A percentile compares a stretch with the other conserved stretches of the same genome.
Evolutionary conservation across 2,329 filamentous ascomycete species (phyloP).

Genomic region (Macroventuria anomochaeta): DNA sequence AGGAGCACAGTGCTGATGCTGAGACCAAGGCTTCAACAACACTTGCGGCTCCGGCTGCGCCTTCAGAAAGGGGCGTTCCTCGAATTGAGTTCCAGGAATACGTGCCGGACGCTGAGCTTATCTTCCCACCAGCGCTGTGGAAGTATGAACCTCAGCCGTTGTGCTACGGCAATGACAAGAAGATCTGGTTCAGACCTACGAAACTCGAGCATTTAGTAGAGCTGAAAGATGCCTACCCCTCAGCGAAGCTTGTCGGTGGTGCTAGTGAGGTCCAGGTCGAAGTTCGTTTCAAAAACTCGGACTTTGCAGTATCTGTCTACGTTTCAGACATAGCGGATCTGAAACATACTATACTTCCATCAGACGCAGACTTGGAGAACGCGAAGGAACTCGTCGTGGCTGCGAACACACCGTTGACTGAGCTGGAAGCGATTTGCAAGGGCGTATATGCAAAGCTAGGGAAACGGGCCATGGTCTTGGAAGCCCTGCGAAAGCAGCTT

Average conservation of each 20-base stretch:
- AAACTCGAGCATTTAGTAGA: constrained; percentile 84
- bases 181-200: constrained; percentile 89
- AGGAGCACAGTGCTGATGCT: constrained; percentile 29
- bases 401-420: constrained; percentile 88
- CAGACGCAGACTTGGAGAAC: constrained; percentile 35
- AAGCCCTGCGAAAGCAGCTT: constrained; percentile 87
- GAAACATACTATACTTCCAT: constrained; percentile 62
- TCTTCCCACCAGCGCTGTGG: constrained; percentile 84
- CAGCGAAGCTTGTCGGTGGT: constrained; percentile 92
- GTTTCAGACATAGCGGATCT: constrained; percentile 91
- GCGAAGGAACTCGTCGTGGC: constrained; percentile 71
- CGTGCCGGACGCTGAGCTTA: constrained; percentile 86
- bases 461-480: constrained; percentile 44
- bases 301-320: constrained; percentile 87
- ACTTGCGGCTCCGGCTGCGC: constrained; percentile 51
- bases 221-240: constrained; percentile 83
- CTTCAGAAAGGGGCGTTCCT: constrained; percentile 60
- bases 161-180: constrained; percentile 89
- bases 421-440: constrained; percentile 82
- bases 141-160: constrained; percentile 81
- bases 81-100: constrained; percentile 85
- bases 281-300: constrained; percentile 93
- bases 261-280: constrained; percentile 97
- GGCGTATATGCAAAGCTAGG: constrained; percentile 65
- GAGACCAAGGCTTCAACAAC: constrained; percentile 60